Evolutionary conservation across 2,329 filamentous ascomycete genomes (phyloP).

Genomic region (Alternaria sp.): DNA sequence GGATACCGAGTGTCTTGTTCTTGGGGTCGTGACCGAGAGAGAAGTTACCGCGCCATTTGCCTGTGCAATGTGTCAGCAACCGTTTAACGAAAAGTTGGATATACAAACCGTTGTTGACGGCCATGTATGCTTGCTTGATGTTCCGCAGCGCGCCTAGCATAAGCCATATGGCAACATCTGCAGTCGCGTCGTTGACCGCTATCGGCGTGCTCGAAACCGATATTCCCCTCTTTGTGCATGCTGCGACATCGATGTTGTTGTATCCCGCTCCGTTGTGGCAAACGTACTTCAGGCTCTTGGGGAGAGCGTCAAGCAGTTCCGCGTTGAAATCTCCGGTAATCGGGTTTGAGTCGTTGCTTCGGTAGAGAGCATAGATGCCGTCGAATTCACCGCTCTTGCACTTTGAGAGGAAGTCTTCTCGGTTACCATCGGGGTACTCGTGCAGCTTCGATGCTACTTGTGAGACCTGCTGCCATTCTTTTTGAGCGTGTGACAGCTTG

Average conservation of each 20-base stretch:
- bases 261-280: slow-evolving; percentile 63
- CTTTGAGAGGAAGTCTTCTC: slow-evolving; percentile 62
- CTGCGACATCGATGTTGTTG: slow-evolving; percentile 64
- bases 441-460: slow-evolving; percentile 46
- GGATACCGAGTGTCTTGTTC: slow-evolving; percentile 61
- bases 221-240: slow-evolving; percentile 57
- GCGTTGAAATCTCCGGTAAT: slow-evolving; percentile 56
- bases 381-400: slow-evolving; percentile 62
- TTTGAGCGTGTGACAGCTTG: slow-evolving; percentile 51
- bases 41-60: slow-evolving; percentile 55
- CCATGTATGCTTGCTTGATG: slow-evolving; percentile 54
- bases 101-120: slow-evolving; percentile 51
- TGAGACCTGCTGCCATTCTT: slow-evolving; percentile 54
- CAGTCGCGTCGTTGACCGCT: slow-evolving; percentile 60
- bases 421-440: slow-evolving; percentile 61
- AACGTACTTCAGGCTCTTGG: slow-evolving; percentile 52
- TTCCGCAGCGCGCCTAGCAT: slow-evolving; percentile 60
- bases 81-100: slow-evolving; percentile 4
- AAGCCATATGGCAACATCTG: slow-evolving; percentile 58
- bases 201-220: slow-evolving; percentile 55
- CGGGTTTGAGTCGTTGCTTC: slow-evolving; percentile 63
- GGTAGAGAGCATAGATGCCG: slow-evolving; percentile 63
- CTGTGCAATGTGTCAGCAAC: slow-evolving; percentile 21
- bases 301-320: slow-evolving; percentile 52
- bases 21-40: slow-evolving; percentile 60